A percentile compares a stretch with the other conserved stretches of the same genome.
These are phyloP conservation scores for Nigrospora osmanthi DNA, from an alignment of 2,329 filamentous ascomycete species.

Conservation along the genomic window DNA sequence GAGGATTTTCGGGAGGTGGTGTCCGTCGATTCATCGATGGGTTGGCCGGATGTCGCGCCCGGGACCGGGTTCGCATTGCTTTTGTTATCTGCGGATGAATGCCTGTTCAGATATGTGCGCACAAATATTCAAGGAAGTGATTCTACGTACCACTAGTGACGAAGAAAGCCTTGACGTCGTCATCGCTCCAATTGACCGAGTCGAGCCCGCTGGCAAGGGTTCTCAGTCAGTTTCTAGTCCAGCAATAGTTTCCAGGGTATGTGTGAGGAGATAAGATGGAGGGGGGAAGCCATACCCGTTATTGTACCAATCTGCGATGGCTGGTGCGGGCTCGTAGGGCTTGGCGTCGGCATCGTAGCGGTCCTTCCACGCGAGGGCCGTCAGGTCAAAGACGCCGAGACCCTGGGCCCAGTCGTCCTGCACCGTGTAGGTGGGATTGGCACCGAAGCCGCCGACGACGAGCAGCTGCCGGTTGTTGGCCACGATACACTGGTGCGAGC, in stretches of 20 bases:
- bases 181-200: not conserved
- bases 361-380: conserved; percentile 1
- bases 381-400: conserved; percentile 2
- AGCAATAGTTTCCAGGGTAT: not conserved
- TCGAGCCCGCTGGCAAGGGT: not conserved
- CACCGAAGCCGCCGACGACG: conserved; percentile 2
- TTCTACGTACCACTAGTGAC: not conserved
- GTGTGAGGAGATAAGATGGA: fast-evolving
- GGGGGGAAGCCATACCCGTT: not conserved
- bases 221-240: not conserved
- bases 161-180: not conserved
- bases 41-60: not conserved
- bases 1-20: too few species aligned
- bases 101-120: too few species aligned
- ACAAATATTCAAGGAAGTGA: too few species aligned
- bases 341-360: not conserved
- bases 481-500: conserved; percentile 1
- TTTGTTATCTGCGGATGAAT: too few species aligned
- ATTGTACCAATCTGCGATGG: conserved; percentile 2
- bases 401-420: conserved; percentile 3
- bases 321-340: conserved; percentile 1
- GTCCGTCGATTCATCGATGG: not conserved
- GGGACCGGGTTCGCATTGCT: not conserved
- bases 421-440: not conserved
- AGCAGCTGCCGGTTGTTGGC: conserved; percentile 2